These are phyloP conservation scores for Fragaria ananassa DNA, from an alignment of 306 rosid genomes.

Conservation along the genomic window DNA sequence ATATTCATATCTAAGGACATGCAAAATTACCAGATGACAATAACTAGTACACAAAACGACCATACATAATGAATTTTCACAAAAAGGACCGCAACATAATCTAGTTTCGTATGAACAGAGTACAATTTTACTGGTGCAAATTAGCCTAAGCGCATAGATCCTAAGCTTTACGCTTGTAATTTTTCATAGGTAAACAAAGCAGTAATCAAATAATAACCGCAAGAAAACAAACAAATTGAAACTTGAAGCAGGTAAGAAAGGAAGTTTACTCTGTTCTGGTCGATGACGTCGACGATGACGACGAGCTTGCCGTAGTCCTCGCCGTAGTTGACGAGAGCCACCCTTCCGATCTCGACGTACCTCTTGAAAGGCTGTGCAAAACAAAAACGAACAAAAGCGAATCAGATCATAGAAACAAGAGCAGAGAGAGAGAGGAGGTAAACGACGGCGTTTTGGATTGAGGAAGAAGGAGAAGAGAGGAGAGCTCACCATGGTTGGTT, in stretches of 20 bases:
- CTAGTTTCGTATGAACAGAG: not conserved
- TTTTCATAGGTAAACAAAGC: not conserved
- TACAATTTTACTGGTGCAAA: not conserved
- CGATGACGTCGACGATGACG: constrained; percentile 86
- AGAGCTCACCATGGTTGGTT: constrained; percentile 49
- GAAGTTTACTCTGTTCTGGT: constrained; percentile 67
- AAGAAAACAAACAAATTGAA: not conserved
- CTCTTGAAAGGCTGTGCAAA: constrained; percentile 79
- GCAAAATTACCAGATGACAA: not conserved
- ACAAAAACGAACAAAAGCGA: not conserved
- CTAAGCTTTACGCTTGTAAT: not conserved
- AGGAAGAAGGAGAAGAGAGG: not conserved
- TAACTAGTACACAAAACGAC: not conserved
- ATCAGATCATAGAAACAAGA: not conserved
- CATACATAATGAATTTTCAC: not conserved
- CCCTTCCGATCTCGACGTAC: constrained; percentile 89
- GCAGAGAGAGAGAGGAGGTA: not conserved
- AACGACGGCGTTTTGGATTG: not conserved
- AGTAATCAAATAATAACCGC: not conserved
- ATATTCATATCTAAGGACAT: not conserved
- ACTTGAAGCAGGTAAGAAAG: not conserved
- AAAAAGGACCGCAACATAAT: too few species aligned
- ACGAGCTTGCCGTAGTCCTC: constrained; percentile 84
- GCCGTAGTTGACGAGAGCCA: constrained; percentile 89
- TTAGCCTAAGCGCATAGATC: not conserved